phyloP scores from a whole-genome alignment of 1,284 basidiomycete genomes.

The Pascua sp. region DNA sequence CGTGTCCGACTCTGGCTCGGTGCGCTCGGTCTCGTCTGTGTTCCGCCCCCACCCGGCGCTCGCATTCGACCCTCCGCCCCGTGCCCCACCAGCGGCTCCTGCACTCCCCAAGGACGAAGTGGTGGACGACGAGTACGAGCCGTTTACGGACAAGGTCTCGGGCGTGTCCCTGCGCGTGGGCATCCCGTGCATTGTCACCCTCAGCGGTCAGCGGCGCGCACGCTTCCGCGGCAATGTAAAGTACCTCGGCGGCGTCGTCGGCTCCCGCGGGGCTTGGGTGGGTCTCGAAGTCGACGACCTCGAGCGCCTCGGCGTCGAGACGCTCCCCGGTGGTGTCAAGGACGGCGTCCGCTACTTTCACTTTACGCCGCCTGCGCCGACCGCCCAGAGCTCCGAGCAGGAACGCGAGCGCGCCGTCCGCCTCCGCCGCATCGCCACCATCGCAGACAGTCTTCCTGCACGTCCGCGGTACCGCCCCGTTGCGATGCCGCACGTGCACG shows the following conservation, averaged over 20 bases:
- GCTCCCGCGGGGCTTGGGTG: conserved; percentile 75
- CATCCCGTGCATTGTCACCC: conserved; percentile 85
- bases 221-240: conserved; percentile 81
- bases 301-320: conserved; percentile 45
- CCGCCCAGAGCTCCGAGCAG: not conserved
- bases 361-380: conserved; percentile 12
- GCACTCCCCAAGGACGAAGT: conserved; percentile 9
- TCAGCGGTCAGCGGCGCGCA: conserved; percentile 57
- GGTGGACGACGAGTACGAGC: conserved; percentile 17
- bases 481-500: not conserved
- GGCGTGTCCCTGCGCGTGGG: conserved; percentile 79
- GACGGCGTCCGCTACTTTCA: conserved; percentile 39
- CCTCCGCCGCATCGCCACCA: conserved; percentile 23
- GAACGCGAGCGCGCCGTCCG: conserved; percentile 9
- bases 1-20: conserved; percentile 7
- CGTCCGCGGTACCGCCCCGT: not conserved
- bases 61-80: conserved; percentile 36
- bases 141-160: conserved; percentile 17
- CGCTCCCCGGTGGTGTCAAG: conserved; percentile 23
- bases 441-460: conserved; percentile 19
- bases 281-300: conserved; percentile 79
- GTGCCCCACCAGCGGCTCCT: conserved; percentile 3
- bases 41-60: conserved; percentile 48
- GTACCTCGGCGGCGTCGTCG: conserved; percentile 79
- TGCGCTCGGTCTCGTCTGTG: conserved; percentile 1